These are phyloP conservation scores for Amanita rubescens DNA, from an alignment of 768 basidiomycete genomes.

Conservation along the genomic window DNA sequence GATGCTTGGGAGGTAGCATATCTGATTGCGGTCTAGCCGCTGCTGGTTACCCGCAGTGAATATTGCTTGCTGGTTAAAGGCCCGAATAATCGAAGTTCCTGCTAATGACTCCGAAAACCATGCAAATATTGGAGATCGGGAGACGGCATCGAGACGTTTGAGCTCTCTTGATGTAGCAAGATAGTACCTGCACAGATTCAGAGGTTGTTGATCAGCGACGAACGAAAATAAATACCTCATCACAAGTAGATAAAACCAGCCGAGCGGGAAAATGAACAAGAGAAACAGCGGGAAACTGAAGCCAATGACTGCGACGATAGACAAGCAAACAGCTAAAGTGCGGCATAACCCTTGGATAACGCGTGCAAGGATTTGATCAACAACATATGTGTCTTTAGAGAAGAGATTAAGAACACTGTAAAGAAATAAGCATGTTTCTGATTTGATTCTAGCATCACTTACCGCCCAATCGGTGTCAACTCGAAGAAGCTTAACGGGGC, in stretches of 20 bases:
- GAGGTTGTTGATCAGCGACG: not conserved
- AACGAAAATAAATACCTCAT: constrained; percentile 55
- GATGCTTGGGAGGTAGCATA: constrained; percentile 66
- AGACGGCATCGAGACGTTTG: constrained; percentile 83
- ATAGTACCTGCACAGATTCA: constrained; percentile 58
- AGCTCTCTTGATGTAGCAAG: constrained; percentile 81
- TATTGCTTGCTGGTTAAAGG: constrained; percentile 61
- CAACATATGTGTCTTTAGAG: constrained; percentile 79
- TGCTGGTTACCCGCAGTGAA: constrained; percentile 65
- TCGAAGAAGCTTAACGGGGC: constrained; percentile 90
- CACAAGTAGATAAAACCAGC: constrained; percentile 72
- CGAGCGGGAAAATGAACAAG: constrained; percentile 64
- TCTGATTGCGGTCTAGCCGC: constrained; percentile 80
- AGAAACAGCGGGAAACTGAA: constrained; percentile 79
- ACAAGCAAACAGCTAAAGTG: constrained; percentile 50
- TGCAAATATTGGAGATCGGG: constrained; percentile 86
- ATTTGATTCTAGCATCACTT: constrained; percentile 10
- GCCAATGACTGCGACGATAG: constrained; percentile 68
- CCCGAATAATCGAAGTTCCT: constrained; percentile 78
- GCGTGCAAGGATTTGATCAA: constrained; percentile 77
- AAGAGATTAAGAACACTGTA: constrained; percentile 82
- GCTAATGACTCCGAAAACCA: constrained; percentile 76
- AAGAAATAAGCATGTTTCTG: not conserved
- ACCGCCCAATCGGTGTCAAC: constrained; percentile 79
- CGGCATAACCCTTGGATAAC: constrained; percentile 68